A percentile compares a stretch with the other conserved stretches of the same genome.
phyloP scores from a whole-genome alignment of 345 rosid species.

The Mercurialis annua region DNA sequence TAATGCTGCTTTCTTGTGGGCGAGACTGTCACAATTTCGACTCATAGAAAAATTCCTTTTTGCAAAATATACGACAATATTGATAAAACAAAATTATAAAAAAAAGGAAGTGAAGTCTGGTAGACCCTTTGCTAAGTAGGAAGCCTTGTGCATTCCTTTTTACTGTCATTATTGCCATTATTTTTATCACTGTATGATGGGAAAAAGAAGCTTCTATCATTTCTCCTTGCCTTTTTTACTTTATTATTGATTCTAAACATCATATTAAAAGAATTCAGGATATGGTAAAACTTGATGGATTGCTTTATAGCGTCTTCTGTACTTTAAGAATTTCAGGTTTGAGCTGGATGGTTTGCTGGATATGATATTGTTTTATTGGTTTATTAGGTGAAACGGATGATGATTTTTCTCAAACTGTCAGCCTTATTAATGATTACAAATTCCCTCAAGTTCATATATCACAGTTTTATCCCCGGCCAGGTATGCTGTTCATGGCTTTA shows the following conservation, averaged over 20 bases:
- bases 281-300: not conserved
- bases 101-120: too few species aligned
- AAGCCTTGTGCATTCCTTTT: not conserved
- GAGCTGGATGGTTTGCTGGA: conserved; percentile 5
- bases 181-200: not conserved
- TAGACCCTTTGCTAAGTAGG: not conserved
- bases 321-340: not conserved
- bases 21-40: too few species aligned
- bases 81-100: too few species aligned
- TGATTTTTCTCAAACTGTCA: conserved; percentile 76
- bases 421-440: conserved; percentile 67
- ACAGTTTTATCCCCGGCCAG: conserved; percentile 97
- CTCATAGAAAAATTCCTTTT: too few species aligned
- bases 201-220: not conserved
- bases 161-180: too few species aligned
- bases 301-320: not conserved
- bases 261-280: not conserved
- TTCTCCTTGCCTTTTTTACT: not conserved
- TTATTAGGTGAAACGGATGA: conserved; percentile 83
- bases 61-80: too few species aligned
- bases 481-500: conserved; percentile 31
- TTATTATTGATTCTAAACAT: not conserved
- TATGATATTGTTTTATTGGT: conserved; percentile 7
- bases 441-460: conserved; percentile 94
- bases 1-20: too few species aligned